Conservation (phyloP, 164 flowering plant genomes). For the Vitis labrusca region DNA sequence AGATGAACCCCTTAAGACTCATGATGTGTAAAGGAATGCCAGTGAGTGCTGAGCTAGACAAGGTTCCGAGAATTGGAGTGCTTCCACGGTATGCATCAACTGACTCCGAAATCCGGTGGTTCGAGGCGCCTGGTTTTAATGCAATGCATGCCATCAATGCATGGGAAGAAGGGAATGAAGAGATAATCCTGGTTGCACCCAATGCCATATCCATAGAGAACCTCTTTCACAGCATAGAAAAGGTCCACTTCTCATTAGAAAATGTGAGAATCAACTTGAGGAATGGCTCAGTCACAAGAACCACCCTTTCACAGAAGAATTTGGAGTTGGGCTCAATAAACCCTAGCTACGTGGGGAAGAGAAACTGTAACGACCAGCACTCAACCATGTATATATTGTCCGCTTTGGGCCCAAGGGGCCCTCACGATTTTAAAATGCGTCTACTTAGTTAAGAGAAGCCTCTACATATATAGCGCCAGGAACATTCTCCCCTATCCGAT, state of each 20-base stretch:
- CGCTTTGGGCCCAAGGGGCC: too few species aligned
- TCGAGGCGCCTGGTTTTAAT: conserved; percentile 2
- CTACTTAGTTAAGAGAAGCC: too few species aligned
- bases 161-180: conserved; percentile 1
- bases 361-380: too few species aligned
- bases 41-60: not conserved
- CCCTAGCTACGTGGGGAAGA: conserved; percentile 8
- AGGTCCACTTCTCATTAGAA: too few species aligned
- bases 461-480: too few species aligned
- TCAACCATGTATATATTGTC: too few species aligned
- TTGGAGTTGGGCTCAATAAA: conserved; percentile 8
- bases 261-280: conserved; percentile 4
- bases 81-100: not conserved
- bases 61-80: conserved; percentile 5
- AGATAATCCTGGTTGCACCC: not conserved
- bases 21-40: not conserved
- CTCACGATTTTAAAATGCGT: too few species aligned
- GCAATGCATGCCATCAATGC: conserved; percentile 7
- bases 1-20: not conserved
- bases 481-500: too few species aligned
- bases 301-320: not conserved
- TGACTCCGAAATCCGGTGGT: not conserved
- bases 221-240: not conserved
- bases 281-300: conserved; percentile 5
- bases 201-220: not conserved